phyloP scores from a whole-genome alignment of 1,139 yeast genomes.

The Geotrichum siamense region DNA sequence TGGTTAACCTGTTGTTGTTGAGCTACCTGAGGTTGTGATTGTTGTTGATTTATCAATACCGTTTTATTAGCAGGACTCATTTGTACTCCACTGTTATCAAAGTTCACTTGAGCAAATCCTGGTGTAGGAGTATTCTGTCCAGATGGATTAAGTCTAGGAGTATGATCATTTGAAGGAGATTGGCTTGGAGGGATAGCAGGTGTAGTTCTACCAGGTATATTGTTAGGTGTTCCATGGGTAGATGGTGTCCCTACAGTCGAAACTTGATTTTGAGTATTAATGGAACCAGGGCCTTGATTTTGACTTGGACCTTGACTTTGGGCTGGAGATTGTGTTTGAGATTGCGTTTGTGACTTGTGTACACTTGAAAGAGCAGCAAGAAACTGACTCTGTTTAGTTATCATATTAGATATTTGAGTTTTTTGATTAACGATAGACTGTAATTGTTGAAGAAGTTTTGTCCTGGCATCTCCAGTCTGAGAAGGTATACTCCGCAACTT shows the following conservation, averaged over 20 bases:
- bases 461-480: conserved; percentile 21
- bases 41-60: background rate
- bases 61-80: background rate
- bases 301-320: background rate
- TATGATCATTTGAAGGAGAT: background rate
- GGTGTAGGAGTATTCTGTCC: background rate
- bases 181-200: conserved; percentile 1
- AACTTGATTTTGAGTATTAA: no score
- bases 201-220: conserved; percentile 18
- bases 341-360: background rate
- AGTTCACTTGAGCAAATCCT: background rate
- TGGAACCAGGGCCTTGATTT: no score
- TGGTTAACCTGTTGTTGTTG: no score
- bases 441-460: conserved; percentile 22
- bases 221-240: background rate
- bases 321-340: background rate
- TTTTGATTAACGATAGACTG: conserved; percentile 22
- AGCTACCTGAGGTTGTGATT: background rate
- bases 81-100: background rate
- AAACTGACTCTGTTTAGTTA: background rate
- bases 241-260: no score
- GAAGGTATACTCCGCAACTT: conserved; percentile 21
- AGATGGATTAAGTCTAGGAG: background rate
- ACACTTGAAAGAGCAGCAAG: conserved; percentile 3
- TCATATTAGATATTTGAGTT: conserved; percentile 15